phyloP scores from a whole-genome alignment of 495 filamentous ascomycete species.

The Viridothelium virens region DNA sequence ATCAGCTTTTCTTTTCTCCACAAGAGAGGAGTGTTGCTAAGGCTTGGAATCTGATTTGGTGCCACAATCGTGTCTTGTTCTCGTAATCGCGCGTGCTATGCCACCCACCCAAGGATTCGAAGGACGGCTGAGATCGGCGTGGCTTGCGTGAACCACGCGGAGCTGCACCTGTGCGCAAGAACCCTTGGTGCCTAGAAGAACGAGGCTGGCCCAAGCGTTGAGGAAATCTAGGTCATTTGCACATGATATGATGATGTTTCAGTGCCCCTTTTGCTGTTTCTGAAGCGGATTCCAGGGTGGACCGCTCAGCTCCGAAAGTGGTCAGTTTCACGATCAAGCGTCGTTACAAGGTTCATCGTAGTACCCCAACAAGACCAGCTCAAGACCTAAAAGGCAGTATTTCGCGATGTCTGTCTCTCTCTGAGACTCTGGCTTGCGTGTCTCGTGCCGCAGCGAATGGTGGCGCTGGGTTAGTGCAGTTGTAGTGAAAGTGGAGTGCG shows the following conservation, averaged over 20 bases:
- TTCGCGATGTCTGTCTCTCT: not conserved
- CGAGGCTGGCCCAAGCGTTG: too few relatives aligned
- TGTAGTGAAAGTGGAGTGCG: not conserved
- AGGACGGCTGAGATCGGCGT: not conserved
- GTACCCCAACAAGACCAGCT: not conserved
- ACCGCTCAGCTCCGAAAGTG: not conserved
- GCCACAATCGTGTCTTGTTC: not conserved
- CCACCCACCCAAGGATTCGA: not conserved
- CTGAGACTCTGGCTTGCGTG: not conserved
- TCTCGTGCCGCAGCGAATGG: not conserved
- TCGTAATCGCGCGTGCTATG: not conserved
- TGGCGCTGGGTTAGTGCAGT: not conserved
- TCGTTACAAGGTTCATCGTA: not conserved
- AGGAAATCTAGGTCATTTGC: too few relatives aligned
- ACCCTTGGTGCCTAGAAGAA: not conserved
- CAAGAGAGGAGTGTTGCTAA: not conserved
- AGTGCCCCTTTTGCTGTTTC: conserved; percentile 1
- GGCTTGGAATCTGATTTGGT: not conserved
- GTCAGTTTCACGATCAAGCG: not conserved
- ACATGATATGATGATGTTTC: not conserved
- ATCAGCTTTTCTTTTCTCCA: not conserved
- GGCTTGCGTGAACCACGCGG: conserved; percentile 5
- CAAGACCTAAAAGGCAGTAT: not conserved
- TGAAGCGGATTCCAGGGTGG: not conserved
- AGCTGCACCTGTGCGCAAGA: not conserved